These are phyloP conservation scores for Venturia effusa DNA, from an alignment of 2,329 filamentous ascomycete species.

Conservation along the genomic window DNA sequence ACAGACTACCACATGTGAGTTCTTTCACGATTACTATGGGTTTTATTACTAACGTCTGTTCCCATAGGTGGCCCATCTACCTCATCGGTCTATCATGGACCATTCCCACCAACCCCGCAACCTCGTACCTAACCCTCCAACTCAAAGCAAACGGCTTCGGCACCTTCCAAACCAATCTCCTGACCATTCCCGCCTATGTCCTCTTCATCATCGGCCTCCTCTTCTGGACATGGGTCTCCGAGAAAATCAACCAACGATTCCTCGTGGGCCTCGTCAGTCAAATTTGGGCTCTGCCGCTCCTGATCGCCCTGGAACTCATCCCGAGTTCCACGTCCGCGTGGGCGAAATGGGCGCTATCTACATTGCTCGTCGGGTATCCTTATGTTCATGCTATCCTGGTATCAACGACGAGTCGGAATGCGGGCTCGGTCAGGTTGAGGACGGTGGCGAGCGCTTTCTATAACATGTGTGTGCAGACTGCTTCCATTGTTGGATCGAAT, in stretches of 20 bases:
- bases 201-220: constrained; percentile 39
- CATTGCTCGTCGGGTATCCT: constrained; percentile 30
- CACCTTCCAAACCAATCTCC: constrained; percentile 27
- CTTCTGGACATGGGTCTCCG: constrained; percentile 39
- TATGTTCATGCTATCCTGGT: constrained; percentile 35
- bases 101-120: constrained; percentile 23
- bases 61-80: constrained; percentile 24
- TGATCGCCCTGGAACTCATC: constrained; percentile 26
- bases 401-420: constrained; percentile 28
- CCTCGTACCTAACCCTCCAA: constrained; percentile 26
- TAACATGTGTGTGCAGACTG: constrained; percentile 24
- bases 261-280: constrained; percentile 32
- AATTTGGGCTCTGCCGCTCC: constrained; percentile 28
- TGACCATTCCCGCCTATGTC: constrained; percentile 30
- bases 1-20: constrained; percentile 45
- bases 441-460: constrained; percentile 33
- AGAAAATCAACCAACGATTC: constrained; percentile 41
- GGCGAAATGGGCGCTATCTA: constrained; percentile 27
- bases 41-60: not conserved
- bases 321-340: constrained; percentile 24
- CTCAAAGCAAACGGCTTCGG: constrained; percentile 24
- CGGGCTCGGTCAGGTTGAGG: constrained; percentile 31
- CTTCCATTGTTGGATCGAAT: constrained; percentile 9
- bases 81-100: constrained; percentile 24
- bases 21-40: not conserved